Percentiles rank a stretch among this genome's conserved stretches.
Evolutionary conservation across 78 protist species (phyloP).

Genomic region (Dictyostelium discoideum): DNA sequence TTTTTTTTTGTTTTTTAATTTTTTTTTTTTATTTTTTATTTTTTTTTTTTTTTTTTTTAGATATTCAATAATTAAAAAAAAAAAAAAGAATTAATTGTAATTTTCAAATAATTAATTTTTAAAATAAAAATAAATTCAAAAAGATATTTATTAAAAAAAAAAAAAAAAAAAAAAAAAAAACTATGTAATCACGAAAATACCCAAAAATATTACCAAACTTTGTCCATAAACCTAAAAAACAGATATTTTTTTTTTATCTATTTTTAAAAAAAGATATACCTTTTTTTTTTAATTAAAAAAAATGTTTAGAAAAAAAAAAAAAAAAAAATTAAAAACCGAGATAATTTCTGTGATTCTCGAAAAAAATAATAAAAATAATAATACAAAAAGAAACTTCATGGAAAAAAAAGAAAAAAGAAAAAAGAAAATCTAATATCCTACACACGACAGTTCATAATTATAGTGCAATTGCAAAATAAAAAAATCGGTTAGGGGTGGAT

Average conservation of each 20-base stretch:
- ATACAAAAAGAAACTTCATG: no score
- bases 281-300: no score
- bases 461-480: neutral
- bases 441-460: neutral
- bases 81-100: no score
- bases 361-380: no score
- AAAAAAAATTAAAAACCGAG: neutral
- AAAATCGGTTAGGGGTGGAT: neutral
- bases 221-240: neutral
- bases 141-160: neutral
- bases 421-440: neutral
- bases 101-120: neutral
- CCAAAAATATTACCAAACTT: neutral
- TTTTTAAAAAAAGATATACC: no score
- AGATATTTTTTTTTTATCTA: neutral
- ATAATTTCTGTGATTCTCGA: neutral
- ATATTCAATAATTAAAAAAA: no score
- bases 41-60: neutral
- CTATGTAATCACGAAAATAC: neutral
- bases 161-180: no score
- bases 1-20: no score
- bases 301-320: no score
- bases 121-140: no score
- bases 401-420: neutral
- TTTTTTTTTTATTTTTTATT: no score